These are phyloP conservation scores for Gloeostereum incarnatum DNA, from an alignment of 768 basidiomycete species.

Conservation along the genomic window DNA sequence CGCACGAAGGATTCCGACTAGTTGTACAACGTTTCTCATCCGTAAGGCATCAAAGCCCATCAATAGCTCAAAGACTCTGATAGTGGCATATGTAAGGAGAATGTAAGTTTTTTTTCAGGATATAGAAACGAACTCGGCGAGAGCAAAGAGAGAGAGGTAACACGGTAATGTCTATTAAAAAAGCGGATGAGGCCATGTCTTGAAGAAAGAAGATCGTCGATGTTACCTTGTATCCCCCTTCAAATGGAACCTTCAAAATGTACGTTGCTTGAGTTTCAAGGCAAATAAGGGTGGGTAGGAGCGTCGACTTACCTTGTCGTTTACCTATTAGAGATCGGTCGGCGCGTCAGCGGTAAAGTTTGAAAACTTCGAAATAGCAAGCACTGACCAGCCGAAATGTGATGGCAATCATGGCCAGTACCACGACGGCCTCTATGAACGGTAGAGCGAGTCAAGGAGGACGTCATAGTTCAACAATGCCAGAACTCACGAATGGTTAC, in stretches of 20 bases:
- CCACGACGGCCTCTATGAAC: conserved; percentile 60
- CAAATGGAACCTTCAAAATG: too few relatives aligned
- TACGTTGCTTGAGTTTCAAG: too few relatives aligned
- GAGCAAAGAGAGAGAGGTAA: conserved; percentile 75
- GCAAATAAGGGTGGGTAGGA: too few relatives aligned
- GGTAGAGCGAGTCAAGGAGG: background rate
- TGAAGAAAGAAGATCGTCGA: background rate
- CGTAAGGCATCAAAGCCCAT: conserved; percentile 82
- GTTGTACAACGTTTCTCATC: conserved; percentile 69
- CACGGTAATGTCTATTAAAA: conserved; percentile 69
- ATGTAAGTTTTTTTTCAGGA: background rate
- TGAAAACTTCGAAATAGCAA: too few relatives aligned
- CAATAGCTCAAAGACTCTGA: conserved; percentile 67
- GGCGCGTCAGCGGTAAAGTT: too few relatives aligned
- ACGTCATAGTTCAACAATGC: background rate
- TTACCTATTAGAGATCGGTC: too few relatives aligned
- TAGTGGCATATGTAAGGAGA: background rate
- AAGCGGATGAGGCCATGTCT: conserved; percentile 6
- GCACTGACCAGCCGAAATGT: conserved; percentile 65
- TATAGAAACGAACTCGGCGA: conserved; percentile 56
- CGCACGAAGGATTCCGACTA: conserved; percentile 64
- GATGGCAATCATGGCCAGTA: conserved; percentile 66
- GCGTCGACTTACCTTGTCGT: too few relatives aligned
- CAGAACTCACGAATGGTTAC: conserved; percentile 50
- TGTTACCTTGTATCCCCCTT: conserved; percentile 55